A percentile compares a stretch with the other conserved stretches of the same genome.
Conservation (phyloP, 2,329 filamentous ascomycete genomes). For the Podosphaera fusca region DNA sequence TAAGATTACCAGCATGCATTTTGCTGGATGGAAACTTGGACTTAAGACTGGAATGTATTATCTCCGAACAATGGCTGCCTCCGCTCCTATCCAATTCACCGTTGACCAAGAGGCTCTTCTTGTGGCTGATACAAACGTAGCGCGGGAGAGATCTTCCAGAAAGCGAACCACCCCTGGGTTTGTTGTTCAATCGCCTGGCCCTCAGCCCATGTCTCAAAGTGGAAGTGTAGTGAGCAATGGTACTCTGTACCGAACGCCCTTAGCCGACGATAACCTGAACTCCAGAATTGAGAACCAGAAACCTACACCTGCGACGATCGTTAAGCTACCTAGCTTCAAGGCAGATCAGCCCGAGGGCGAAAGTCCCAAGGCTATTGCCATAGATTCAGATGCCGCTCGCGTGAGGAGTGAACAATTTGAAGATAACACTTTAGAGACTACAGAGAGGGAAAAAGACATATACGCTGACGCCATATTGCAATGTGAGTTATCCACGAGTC, state of each 20-base stretch:
- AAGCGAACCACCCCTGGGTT: slow-evolving; percentile 36
- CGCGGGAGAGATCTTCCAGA: slow-evolving; percentile 38
- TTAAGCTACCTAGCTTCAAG: slow-evolving; percentile 45
- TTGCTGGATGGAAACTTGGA: slow-evolving; percentile 94
- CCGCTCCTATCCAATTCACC: slow-evolving; percentile 94
- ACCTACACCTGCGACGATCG: slow-evolving; percentile 24
- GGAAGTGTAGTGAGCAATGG: slow-evolving; percentile 11
- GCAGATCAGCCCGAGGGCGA: slow-evolving; percentile 57
- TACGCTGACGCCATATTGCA: slow-evolving; percentile 80
- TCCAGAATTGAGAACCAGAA: slow-evolving; percentile 27
- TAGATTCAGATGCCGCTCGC: slow-evolving; percentile 38
- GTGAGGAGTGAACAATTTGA: slow-evolving; percentile 50
- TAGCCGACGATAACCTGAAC: slow-evolving; percentile 41
- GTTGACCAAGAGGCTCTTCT: slow-evolving; percentile 91
- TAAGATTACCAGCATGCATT: slow-evolving; percentile 99
- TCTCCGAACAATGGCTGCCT: slow-evolving; percentile 88
- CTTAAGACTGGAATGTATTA: slow-evolving; percentile 99
- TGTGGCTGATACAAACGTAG: slow-evolving; percentile 59
- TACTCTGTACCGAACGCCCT: slow-evolving; percentile 9
- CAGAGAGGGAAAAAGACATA: slow-evolving; percentile 69
- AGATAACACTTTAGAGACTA: slow-evolving; percentile 44
- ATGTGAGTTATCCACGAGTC: slow-evolving; percentile 35
- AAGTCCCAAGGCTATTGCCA: slow-evolving; percentile 54
- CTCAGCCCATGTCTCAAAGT: slow-evolving; percentile 44
- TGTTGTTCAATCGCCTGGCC: slow-evolving; percentile 31